These are phyloP conservation scores for Fusarium nanum DNA, from an alignment of 2,329 filamentous ascomycete genomes.

Conservation along the genomic window DNA sequence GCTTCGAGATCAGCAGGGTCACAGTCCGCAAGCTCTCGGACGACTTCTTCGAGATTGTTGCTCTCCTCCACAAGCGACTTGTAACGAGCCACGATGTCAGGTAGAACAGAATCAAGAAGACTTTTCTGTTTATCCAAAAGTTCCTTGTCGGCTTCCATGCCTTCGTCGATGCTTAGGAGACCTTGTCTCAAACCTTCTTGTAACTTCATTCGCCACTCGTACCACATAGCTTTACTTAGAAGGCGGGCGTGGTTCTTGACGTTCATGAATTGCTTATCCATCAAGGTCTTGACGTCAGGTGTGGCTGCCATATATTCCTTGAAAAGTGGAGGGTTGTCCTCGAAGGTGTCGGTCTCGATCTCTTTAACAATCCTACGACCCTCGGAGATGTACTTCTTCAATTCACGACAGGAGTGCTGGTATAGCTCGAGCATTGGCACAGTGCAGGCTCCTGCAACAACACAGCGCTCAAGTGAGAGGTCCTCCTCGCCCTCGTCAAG, in stretches of 20 bases:
- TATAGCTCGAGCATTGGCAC: constrained; percentile 94
- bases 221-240: constrained; percentile 96
- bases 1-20: constrained; percentile 82
- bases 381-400: constrained; percentile 97
- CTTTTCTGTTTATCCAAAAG: constrained; percentile 75
- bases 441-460: constrained; percentile 90
- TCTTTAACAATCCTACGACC: constrained; percentile 89
- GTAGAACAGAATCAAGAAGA: constrained; percentile 75
- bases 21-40: constrained; percentile 79
- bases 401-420: constrained; percentile 93
- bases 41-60: constrained; percentile 75
- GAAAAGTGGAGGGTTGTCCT: constrained; percentile 92
- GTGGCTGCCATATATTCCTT: constrained; percentile 89
- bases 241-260: constrained; percentile 93
- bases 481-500: constrained; percentile 60
- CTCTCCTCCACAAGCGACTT: constrained; percentile 72
- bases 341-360: constrained; percentile 88
- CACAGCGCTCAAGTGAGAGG: constrained; percentile 76
- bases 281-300: constrained; percentile 82
- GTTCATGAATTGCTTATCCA: constrained; percentile 98
- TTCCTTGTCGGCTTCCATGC: constrained; percentile 79
- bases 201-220: constrained; percentile 94
- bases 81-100: constrained; percentile 70
- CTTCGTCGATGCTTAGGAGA: constrained; percentile 78
- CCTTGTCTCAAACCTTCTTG: constrained; percentile 84